Evolutionary conservation across 208 protist genomes (phyloP).

Genomic region (Entamoeba histolytica): DNA sequence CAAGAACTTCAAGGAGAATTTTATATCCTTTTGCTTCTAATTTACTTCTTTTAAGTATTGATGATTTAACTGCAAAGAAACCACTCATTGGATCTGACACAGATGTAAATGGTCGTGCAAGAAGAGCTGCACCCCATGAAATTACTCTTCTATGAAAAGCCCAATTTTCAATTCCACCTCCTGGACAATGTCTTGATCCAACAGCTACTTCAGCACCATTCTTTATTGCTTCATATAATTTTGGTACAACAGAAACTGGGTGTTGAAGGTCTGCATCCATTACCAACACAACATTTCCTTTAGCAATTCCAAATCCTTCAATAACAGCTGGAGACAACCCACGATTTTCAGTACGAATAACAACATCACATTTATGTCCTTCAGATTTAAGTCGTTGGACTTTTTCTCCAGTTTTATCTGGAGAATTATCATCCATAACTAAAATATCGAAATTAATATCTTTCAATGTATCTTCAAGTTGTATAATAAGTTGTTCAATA

Average conservation of each 20-base stretch:
- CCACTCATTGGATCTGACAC: not conserved
- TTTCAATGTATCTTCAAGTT: not conserved
- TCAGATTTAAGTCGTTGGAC: not conserved
- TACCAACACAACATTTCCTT: not conserved
- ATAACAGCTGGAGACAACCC: not conserved
- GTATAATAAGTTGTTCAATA: not conserved
- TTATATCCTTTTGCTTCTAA: not conserved
- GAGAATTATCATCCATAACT: not conserved
- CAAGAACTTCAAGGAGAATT: not conserved
- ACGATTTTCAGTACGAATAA: not conserved
- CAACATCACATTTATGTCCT: not conserved
- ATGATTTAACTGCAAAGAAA: not conserved
- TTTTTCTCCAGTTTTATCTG: not conserved
- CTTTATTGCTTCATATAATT: not conserved
- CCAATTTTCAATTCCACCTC: not conserved
- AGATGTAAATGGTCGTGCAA: not conserved
- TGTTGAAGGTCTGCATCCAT: not conserved
- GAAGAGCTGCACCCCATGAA: not conserved
- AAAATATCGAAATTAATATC: not conserved
- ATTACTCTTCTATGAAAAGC: not conserved
- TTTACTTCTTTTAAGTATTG: not conserved
- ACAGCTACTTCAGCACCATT: not conserved
- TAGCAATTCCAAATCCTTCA: not conserved
- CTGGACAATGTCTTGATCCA: not conserved
- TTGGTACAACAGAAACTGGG: not conserved